Evolutionary conservation across 2,329 filamentous ascomycete species (phyloP).

Genomic region (Monilinia vaccinii-corymbosi): DNA sequence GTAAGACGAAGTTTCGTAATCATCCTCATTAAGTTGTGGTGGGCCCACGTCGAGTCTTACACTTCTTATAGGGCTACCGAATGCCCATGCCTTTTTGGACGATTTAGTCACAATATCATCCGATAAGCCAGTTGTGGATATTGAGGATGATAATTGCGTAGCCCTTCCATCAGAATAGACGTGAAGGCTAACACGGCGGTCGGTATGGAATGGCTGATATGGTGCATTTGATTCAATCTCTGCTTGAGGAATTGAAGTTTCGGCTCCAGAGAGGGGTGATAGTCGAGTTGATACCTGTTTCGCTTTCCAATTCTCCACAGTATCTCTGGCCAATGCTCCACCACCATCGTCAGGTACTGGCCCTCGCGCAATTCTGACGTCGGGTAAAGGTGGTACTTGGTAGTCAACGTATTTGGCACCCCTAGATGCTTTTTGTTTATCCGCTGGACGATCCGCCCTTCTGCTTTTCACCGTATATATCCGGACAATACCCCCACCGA

Average conservation of each 20-base stretch:
- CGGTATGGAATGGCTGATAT: constrained; percentile 93
- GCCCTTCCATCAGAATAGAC: constrained; percentile 40
- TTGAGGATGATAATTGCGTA: constrained; percentile 18
- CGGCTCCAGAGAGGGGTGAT: constrained; percentile 36
- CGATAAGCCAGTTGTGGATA: constrained; percentile 22
- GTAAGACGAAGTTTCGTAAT: constrained; percentile 38
- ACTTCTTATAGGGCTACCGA: constrained; percentile 46
- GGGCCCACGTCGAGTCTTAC: constrained; percentile 46
- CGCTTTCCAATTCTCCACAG: constrained; percentile 30
- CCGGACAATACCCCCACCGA: constrained; percentile 57
- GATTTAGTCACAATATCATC: constrained; percentile 14
- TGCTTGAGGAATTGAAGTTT: constrained; percentile 60
- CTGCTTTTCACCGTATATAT: constrained; percentile 41
- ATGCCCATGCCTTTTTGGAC: constrained; percentile 42
- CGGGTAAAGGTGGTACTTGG: constrained; percentile 53
- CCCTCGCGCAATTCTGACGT: constrained; percentile 47
- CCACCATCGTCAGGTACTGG: constrained; percentile 37
- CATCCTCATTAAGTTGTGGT: constrained; percentile 40
- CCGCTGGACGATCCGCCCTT: constrained; percentile 43
- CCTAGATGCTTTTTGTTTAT: constrained; percentile 45
- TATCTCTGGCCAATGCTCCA: constrained; percentile 25
- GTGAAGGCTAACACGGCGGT: constrained; percentile 71
- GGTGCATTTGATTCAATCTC: constrained; percentile 95
- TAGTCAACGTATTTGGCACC: constrained; percentile 42
- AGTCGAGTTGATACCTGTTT: constrained; percentile 29